Evolutionary conservation across 2,329 filamentous ascomycete genomes (phyloP).

Genomic region (Penicillium sp.): DNA sequence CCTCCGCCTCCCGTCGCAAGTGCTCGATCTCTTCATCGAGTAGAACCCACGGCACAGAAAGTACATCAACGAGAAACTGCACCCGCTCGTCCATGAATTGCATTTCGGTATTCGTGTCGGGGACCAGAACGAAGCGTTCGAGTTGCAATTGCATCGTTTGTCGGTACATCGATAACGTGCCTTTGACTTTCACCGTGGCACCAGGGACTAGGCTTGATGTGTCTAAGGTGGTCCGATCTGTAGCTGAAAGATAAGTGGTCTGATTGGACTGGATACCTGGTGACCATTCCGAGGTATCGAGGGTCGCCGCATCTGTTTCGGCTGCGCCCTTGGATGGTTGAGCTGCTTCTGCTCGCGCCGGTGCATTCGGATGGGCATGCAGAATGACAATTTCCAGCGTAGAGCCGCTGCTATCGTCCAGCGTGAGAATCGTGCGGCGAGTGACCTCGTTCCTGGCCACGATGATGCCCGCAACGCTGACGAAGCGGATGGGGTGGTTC

Average conservation of each 20-base stretch:
- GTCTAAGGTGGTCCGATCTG: conserved; percentile 42
- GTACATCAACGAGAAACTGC: conserved; percentile 49
- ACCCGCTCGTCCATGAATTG: conserved; percentile 53
- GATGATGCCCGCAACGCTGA: conserved; percentile 68
- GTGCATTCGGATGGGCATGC: conserved; percentile 23
- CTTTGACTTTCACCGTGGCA: conserved; percentile 56
- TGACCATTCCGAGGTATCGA: background rate
- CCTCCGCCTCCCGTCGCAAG: conserved; percentile 43
- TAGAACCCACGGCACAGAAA: conserved; percentile 56
- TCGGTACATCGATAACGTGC: conserved; percentile 54
- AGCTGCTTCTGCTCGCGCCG: background rate
- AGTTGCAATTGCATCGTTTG: conserved; percentile 53
- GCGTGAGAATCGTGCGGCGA: conserved; percentile 51
- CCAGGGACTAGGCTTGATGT: conserved; percentile 50
- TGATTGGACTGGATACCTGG: background rate
- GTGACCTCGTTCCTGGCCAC: conserved; percentile 60
- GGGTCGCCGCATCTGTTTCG: conserved; percentile 28
- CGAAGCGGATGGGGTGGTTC: conserved; percentile 76
- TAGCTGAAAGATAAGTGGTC: conserved; percentile 25
- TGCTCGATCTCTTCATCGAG: conserved; percentile 42
- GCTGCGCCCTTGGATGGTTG: conserved; percentile 33
- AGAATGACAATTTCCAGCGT: conserved; percentile 56
- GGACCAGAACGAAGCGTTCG: conserved; percentile 51
- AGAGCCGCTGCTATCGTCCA: conserved; percentile 62
- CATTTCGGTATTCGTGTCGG: conserved; percentile 55